phyloP scores from a whole-genome alignment of 202 grass and related monocot genomes.

The Eragrostis tef region DNA sequence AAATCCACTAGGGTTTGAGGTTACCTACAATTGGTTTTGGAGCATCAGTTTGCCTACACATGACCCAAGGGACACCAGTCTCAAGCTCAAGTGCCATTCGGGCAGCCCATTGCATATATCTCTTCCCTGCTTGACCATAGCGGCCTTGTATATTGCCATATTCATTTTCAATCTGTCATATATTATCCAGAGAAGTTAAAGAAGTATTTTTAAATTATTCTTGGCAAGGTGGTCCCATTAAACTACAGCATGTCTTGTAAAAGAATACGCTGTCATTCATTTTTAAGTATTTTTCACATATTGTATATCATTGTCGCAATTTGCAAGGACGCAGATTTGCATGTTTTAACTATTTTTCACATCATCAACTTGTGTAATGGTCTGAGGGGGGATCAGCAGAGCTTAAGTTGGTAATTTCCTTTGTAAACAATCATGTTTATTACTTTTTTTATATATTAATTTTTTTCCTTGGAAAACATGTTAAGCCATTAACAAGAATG shows the following conservation, averaged over 20 bases:
- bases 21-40: slow-evolving; percentile 83
- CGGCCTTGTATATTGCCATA: slow-evolving; percentile 85
- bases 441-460: background rate
- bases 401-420: background rate
- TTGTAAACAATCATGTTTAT: slow-evolving; percentile 9
- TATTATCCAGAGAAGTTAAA: slow-evolving; percentile 41
- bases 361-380: background rate
- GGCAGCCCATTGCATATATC: slow-evolving; percentile 91
- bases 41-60: slow-evolving; percentile 94
- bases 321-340: background rate
- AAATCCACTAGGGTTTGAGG: slow-evolving; percentile 11
- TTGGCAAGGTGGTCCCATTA: too few relatives aligned
- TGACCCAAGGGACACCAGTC: slow-evolving; percentile 89
- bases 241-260: background rate
- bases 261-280: background rate
- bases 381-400: background rate
- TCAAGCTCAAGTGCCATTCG: slow-evolving; percentile 84
- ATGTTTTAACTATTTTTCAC: background rate
- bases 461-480: background rate
- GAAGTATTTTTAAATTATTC: background rate
- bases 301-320: background rate
- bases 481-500: background rate
- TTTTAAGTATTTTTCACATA: background rate
- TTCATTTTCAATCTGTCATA: slow-evolving; percentile 95
- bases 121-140: slow-evolving; percentile 83